These are phyloP conservation scores for Phaffia tasmanica DNA, from an alignment of 768 basidiomycete species.

Conservation along the genomic window DNA sequence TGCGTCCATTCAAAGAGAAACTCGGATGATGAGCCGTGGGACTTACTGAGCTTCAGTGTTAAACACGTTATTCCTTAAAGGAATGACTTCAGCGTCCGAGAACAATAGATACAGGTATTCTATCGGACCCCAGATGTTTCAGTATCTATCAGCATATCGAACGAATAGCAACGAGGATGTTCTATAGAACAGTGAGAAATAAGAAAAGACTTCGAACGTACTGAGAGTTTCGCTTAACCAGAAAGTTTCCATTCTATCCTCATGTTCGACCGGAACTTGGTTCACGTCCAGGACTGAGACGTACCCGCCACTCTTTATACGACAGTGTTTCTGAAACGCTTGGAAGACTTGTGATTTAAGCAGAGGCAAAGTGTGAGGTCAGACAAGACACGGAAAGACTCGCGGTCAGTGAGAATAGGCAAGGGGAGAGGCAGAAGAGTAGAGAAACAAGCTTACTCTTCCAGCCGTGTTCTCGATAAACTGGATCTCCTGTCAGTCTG, in stretches of 20 bases:
- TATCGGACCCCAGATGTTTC: background rate
- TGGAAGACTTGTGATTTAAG: conserved; percentile 44
- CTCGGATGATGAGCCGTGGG: no score
- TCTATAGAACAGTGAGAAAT: background rate
- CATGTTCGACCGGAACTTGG: conserved; percentile 50
- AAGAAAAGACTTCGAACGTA: conserved; percentile 32
- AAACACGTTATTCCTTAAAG: conserved; percentile 72
- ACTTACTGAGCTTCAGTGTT: conserved; percentile 80
- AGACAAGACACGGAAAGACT: conserved; percentile 66
- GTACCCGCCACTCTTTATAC: conserved; percentile 67
- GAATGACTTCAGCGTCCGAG: conserved; percentile 57
- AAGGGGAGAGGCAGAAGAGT: background rate
- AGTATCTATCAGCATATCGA: background rate
- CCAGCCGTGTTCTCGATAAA: conserved; percentile 54
- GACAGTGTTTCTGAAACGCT: conserved; percentile 49
- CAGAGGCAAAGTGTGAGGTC: background rate
- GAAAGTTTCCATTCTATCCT: conserved; percentile 97
- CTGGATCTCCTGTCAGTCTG: conserved; percentile 71
- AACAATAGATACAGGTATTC: conserved; percentile 83
- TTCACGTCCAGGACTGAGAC: conserved; percentile 77
- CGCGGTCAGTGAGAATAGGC: conserved; percentile 57
- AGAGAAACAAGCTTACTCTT: conserved; percentile 18
- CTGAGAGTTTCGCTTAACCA: conserved; percentile 85
- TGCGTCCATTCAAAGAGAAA: no score
- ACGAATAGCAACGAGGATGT: background rate